These are phyloP conservation scores for Penicillium coffeae DNA, from an alignment of 495 filamentous ascomycete genomes.

Conservation along the genomic window DNA sequence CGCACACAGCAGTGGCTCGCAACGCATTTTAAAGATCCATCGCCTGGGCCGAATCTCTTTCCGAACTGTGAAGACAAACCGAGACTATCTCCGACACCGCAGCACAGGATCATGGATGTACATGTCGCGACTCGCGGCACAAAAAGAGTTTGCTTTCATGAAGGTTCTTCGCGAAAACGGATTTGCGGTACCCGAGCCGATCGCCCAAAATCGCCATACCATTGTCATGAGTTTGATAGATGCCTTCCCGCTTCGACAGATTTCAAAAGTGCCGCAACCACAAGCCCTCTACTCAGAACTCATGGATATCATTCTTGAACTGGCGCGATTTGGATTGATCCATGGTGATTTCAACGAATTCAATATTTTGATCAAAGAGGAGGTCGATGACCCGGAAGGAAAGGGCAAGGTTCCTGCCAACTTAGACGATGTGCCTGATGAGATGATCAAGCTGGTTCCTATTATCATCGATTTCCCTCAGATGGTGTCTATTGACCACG, in stretches of 20 bases:
- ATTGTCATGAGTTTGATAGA: constrained; percentile 92
- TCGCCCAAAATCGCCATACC: constrained; percentile 85
- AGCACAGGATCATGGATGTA: constrained; percentile 90
- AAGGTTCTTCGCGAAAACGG: constrained; percentile 72
- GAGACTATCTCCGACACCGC: constrained; percentile 88
- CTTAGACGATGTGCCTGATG: constrained; percentile 26
- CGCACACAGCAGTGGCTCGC: constrained; percentile 58
- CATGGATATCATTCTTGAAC: constrained; percentile 76
- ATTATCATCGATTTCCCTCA: constrained; percentile 97
- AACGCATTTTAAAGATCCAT: constrained; percentile 87
- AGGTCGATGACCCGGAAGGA: constrained; percentile 38
- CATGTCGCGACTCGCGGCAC: constrained; percentile 84
- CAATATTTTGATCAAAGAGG: constrained; percentile 89
- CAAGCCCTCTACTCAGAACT: constrained; percentile 80
- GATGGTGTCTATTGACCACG: constrained; percentile 93
- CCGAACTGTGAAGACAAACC: constrained; percentile 89
- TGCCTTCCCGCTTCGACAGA: constrained; percentile 82
- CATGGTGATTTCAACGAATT: constrained; percentile 99
- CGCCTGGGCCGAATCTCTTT: constrained; percentile 95
- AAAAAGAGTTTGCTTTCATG: constrained; percentile 95
- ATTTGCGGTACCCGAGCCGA: constrained; percentile 83
- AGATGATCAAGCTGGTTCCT: constrained; percentile 48
- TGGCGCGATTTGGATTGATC: constrained; percentile 87
- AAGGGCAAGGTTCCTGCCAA: constrained; percentile 24
- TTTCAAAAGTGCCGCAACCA: constrained; percentile 73